Evolutionary conservation across 2,329 filamentous ascomycete species (phyloP).

Genomic region (Canariomyces notabilis): DNA sequence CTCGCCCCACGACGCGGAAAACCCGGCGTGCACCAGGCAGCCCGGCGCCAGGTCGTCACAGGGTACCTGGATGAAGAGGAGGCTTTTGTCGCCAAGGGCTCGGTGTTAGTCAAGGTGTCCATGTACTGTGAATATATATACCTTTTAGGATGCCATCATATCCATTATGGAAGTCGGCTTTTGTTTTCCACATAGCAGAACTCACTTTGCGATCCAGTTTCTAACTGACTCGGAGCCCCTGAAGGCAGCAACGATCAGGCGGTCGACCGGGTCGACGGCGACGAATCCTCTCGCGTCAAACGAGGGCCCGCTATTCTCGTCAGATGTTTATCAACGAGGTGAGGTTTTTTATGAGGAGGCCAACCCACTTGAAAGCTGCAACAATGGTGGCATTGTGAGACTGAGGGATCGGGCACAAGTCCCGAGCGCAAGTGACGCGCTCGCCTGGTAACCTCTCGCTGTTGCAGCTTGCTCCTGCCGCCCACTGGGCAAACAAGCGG

Average conservation of each 20-base stretch:
- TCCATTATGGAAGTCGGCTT: conserved; percentile 16
- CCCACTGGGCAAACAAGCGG: conserved; percentile 9
- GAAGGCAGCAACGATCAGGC: conserved; percentile 55
- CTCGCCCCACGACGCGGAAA: conserved; percentile 54
- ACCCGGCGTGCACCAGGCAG: conserved; percentile 55
- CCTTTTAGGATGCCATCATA: too few species aligned
- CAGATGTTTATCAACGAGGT: conserved; percentile 4
- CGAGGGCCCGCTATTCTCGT: conserved; percentile 16
- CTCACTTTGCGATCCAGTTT: conserved; percentile 56
- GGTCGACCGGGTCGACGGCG: conserved; percentile 42
- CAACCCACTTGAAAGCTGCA: conserved; percentile 37
- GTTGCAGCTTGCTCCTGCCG: conserved; percentile 19
- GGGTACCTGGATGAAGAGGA: conserved; percentile 36
- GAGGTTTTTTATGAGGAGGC: neutral
- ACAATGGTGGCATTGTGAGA: conserved; percentile 40
- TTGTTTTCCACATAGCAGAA: neutral
- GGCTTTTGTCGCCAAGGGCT: conserved; percentile 20
- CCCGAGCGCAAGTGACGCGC: conserved; percentile 27
- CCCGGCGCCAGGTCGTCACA: conserved; percentile 37
- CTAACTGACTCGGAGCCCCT: conserved; percentile 54
- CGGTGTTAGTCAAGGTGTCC: conserved; percentile 9
- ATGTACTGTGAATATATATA: too few species aligned
- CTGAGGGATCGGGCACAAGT: conserved; percentile 41
- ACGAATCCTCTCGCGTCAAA: conserved; percentile 45
- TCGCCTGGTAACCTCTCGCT: conserved; percentile 22